Base-by-base conservation (phyloP, 2,329 filamentous ascomycete species). In the Hypocrella siamensis region DNA sequence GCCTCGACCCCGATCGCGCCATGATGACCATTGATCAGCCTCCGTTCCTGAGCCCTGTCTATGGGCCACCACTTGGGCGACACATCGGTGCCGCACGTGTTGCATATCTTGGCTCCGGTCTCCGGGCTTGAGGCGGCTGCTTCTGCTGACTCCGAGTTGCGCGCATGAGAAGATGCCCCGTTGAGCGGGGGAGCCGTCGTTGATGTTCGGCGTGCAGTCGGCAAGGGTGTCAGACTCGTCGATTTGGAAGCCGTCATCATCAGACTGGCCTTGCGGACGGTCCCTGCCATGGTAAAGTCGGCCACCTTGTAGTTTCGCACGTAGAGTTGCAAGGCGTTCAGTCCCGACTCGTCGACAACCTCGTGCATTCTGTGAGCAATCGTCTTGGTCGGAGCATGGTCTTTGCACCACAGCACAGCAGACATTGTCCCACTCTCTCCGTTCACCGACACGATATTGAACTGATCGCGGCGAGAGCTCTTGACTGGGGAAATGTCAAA, bases 401-500 rank as follows among this genome's bases (percentile, higher is more conserved):
- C 80, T 49, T 86, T 85, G 61, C 90, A 98, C 79, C 84, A 94
- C 6, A 96, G 68, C 6, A 70, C 75, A 2, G 90, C 80, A n/a
- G 75, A 74, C 65, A 92, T 79, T n/a, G 68, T 70, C 11, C 90
- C 90, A 19, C 67, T 77, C 47, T 93, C 86, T 12, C 74, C 74
- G 27, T 81, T 81, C 22, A 96, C 66, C 27, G 74, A 84, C 26
- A 93, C 79, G 28, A 82, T 81, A 38, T 70, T 80, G 44, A 79
- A 67, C 37, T 82, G 76, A 42, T 94, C 86, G 41, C 82, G 74
- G 21, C 86, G 72, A 14, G 84, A 92, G 31, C 79, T 79, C 56
- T 98, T 96, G 37, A 94, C 78, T 0, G 88, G 84, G 1, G 75
- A 76, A 35, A 98, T 72, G 42, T 96, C 86, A 45, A 98, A 93